Base-by-base conservation (phyloP, 805 yeast species). In the Myxozyma nipponensis region DNA sequence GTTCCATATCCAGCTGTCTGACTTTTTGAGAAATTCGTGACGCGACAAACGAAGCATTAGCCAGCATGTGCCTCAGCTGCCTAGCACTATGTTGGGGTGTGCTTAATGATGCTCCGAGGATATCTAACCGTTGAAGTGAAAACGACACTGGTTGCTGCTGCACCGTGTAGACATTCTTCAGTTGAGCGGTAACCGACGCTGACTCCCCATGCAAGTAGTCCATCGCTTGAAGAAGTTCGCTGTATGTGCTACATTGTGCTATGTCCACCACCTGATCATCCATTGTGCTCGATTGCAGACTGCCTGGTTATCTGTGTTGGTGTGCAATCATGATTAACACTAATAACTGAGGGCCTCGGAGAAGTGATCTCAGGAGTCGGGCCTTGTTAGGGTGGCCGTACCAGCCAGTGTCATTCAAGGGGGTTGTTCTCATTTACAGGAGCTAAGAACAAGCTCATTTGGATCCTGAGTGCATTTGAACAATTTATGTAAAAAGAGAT, bases 11-110 rank as follows among this genome's bases (percentile, higher is more conserved):
- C 37, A 86, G 71, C 1, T 81, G 66, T 49, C 84, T 74, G 50
- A 90, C 86, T 55, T 82, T 78, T 38, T 77, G 77, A 1, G 95
- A 84, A 45, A 90, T 77, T 15, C 77, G 72, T 35, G 75, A 71
- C 4, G 95, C 90, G 48, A 82, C 70, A 42, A 76, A 76, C 44
- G 84, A 81, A 0, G 95, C 84, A 38, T 75, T 71, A 4, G 80
- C 69, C 44, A 86, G 73, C 23, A 79, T 72, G 28, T 72, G 68
- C 26, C 77, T 73, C 50, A 86, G 68, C 1, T 77, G 72, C 44
- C 79, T 77, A 10, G 90, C 83, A 38, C 83, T 69, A 1, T 86
- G 75, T 0, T 81, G 47, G 15, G 63, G 63, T 2, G 63, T 49
- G 18, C 62, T 59, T 45, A 65, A 47, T 26, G 62, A 63, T n/a